Evolutionary conservation across 768 basidiomycete species (phyloP), one percentile per base, ranked within the genome.

Genomic region (Piloderma croceum): DNA sequence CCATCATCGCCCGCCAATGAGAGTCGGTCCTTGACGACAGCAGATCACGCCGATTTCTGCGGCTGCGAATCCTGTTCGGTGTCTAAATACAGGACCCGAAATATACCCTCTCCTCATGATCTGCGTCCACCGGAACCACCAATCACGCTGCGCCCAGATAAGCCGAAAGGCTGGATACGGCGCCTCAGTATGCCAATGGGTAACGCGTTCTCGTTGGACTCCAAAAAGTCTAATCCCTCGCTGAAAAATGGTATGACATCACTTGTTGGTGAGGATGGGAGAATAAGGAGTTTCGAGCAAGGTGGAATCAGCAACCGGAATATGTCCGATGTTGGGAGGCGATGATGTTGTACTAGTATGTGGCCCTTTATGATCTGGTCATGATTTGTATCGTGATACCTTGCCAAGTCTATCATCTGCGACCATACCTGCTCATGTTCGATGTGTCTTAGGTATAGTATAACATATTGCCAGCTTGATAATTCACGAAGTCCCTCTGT

Each of bases 131-230:
- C 67, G 12, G 64, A 65, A 33, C 59, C 67, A 20, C 72, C 73
- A 4, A 64, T 71, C 34, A 42, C 50, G 2, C 60, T 76, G n/a
- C 73, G 71, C 22, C 57, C 71, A 31, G 73, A 78, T 39, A 80
- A 80, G 49, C 68, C 77, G 7, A 82, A 73, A 42, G 75, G 82
- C 1, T 88, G 86, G 86, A 83, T 88, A 46, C 65, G 84, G 17
- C 67, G 84, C 40, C 56, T 89, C 43, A 88, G 86, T 49, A 84
- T 88, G 81, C 84, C 84, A 1, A 71, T 69, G 4, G 74, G 74
- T 31, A 68, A 69, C 34, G 74, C 78, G 24, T 79, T 86, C 52
- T 72, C 70, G 5, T 61, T 74, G 19, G 81, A 83, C 36, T 68
- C 70, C 37, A 76, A 72, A 63, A 71, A 68, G 50, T 54, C 57